Conservation (phyloP, 2,329 filamentous ascomycete species). For the Thelonectria blattea region DNA sequence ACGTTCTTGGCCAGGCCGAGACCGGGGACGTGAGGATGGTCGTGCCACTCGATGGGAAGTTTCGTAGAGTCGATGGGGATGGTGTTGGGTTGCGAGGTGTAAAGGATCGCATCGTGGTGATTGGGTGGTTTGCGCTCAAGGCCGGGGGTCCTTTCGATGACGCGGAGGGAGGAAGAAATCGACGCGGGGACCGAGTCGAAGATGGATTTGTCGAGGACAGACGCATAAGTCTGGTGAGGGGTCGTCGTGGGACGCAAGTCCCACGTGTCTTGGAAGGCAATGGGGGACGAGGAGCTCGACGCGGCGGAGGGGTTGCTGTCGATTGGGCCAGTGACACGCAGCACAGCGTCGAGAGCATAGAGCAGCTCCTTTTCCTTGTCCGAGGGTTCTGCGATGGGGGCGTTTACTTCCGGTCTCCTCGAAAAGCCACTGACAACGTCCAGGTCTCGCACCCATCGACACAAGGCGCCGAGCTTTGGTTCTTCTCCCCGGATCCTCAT, state of each 20-base stretch:
- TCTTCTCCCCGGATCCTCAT: conserved; percentile 71
- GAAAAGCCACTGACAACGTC: conserved; percentile 72
- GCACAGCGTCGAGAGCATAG: conserved; percentile 66
- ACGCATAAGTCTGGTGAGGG: conserved; percentile 58
- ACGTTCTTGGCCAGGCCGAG: conserved; percentile 66
- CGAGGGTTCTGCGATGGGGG: conserved; percentile 45
- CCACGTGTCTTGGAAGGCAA: conserved; percentile 67
- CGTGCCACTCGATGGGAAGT: conserved; percentile 58
- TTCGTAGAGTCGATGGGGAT: conserved; percentile 55
- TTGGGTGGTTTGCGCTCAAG: conserved; percentile 70
- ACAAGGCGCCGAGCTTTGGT: conserved; percentile 71
- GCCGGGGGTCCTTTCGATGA: conserved; percentile 68
- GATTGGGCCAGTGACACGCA: conserved; percentile 67
- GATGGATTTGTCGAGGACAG: conserved; percentile 64
- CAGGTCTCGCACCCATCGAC: conserved; percentile 74
- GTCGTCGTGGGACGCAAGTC: conserved; percentile 55
- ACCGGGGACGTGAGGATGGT: conserved; percentile 68
- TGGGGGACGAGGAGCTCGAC: conserved; percentile 49
- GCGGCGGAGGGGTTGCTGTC: conserved; percentile 53
- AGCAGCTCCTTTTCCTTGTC: conserved; percentile 61
- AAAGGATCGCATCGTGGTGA: conserved; percentile 69
- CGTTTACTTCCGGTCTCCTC: conserved; percentile 55
- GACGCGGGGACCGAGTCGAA: conserved; percentile 47
- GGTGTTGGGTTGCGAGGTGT: conserved; percentile 64
- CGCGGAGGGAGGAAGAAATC: conserved; percentile 52